phyloP scores from a whole-genome alignment of 495 filamentous ascomycete genomes.

The Tuber magnatum region DNA sequence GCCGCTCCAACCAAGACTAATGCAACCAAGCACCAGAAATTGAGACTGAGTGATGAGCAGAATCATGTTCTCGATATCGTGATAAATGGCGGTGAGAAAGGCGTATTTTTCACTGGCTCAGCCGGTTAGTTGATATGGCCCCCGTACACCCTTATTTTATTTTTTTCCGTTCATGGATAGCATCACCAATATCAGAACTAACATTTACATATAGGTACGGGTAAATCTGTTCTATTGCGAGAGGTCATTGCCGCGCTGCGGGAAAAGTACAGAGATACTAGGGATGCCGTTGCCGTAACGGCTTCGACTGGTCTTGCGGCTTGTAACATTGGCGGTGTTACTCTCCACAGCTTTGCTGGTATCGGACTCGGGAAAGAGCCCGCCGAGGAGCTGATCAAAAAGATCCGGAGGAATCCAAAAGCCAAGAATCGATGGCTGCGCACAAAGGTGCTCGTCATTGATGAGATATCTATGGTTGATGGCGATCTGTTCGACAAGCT shows the following conservation, averaged over 20 bases:
- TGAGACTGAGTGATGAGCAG: slow-evolving; percentile 72
- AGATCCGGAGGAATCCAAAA: slow-evolving; percentile 82
- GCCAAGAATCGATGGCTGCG: slow-evolving; percentile 80
- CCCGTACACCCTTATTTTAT: background rate
- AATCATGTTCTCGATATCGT: slow-evolving; percentile 73
- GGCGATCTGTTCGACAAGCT: slow-evolving; percentile 95
- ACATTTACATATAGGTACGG: slow-evolving; percentile 50
- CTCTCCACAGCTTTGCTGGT: slow-evolving; percentile 89
- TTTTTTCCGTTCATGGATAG: background rate
- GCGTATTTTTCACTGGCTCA: slow-evolving; percentile 96
- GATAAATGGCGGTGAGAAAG: slow-evolving; percentile 59
- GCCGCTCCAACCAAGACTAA: slow-evolving; percentile 45
- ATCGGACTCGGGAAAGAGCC: slow-evolving; percentile 92
- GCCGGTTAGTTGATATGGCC: slow-evolving; percentile 52
- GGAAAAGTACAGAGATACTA: slow-evolving; percentile 62
- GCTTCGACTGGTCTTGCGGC: slow-evolving; percentile 93
- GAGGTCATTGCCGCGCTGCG: slow-evolving; percentile 77
- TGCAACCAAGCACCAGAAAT: slow-evolving; percentile 41
- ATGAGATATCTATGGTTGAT: slow-evolving; percentile 98
- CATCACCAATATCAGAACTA: background rate
- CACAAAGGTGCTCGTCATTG: slow-evolving; percentile 78
- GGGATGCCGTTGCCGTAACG: slow-evolving; percentile 80
- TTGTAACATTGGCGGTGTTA: slow-evolving; percentile 93
- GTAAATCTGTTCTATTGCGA: slow-evolving; percentile 91
- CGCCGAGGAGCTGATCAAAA: slow-evolving; percentile 73